phyloP scores from a whole-genome alignment of 2,329 filamentous ascomycete genomes.

The Sporothrix brasiliensis region DNA sequence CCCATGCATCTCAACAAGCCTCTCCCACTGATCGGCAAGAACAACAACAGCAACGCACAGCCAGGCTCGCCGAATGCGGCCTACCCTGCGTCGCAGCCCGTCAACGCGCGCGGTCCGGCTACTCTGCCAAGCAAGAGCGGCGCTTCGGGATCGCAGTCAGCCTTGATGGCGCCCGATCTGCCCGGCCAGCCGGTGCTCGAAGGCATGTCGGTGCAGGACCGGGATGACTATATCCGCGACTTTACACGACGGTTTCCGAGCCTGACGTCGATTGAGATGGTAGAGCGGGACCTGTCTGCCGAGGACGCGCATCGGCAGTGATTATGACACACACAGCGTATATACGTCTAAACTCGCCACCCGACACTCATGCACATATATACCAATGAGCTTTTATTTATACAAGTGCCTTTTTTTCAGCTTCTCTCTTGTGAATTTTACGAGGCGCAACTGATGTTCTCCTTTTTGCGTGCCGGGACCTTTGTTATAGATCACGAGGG shows the following conservation, averaged over 20 bases:
- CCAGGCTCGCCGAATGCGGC: conserved; percentile 49
- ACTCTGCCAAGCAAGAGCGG: conserved; percentile 34
- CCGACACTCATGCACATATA: conserved; percentile 8
- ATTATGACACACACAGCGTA: neutral
- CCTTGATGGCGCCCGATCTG: conserved; percentile 51
- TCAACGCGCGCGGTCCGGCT: conserved; percentile 1
- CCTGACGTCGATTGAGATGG: conserved; percentile 81
- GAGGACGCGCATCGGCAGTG: conserved; percentile 38
- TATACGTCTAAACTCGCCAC: neutral
- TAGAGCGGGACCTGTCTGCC: conserved; percentile 66
- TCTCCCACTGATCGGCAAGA: conserved; percentile 23
- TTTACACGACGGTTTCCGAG: conserved; percentile 89
- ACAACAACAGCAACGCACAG: conserved; percentile 37
- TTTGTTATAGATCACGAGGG: neutral
- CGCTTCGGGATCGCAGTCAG: conserved; percentile 28
- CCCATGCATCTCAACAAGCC: conserved; percentile 61
- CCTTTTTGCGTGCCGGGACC: neutral
- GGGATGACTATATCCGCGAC: conserved; percentile 66
- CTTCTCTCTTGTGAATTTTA: neutral
- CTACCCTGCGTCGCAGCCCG: conserved; percentile 33
- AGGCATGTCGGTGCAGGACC: conserved; percentile 58
- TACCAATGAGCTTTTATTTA: conserved; percentile 20
- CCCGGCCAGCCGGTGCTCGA: conserved; percentile 55
- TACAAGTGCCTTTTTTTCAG: neutral
- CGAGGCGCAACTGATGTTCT: neutral